Evolutionary conservation across 2,329 filamentous ascomycete species (phyloP).

Genomic region (Apiospora malaysiana): DNA sequence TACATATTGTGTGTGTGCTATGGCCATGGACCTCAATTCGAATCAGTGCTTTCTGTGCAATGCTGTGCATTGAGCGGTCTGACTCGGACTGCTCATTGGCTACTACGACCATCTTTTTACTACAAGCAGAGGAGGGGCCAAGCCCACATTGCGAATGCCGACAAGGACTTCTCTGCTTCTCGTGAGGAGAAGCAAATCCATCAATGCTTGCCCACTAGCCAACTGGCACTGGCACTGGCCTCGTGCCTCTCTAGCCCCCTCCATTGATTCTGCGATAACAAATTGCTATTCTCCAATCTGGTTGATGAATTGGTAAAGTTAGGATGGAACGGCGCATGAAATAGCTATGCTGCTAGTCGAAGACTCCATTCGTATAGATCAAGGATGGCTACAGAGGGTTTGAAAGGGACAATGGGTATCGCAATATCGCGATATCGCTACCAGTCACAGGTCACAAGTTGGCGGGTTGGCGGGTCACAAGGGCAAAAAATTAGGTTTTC

Average conservation of each 20-base stretch:
- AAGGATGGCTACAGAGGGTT: too few species aligned
- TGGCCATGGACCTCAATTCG: not conserved
- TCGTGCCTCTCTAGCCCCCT: not conserved
- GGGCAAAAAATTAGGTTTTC: not conserved
- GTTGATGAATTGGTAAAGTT: too few species aligned
- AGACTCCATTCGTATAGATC: too few species aligned
- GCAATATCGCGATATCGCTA: too few species aligned
- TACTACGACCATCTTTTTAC: not conserved
- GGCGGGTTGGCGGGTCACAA: too few species aligned
- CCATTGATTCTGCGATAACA: not conserved
- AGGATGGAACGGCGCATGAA: too few species aligned
- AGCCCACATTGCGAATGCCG: conserved; percentile 6
- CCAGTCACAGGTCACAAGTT: too few species aligned
- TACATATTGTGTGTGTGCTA: not conserved
- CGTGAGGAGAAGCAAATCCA: not conserved
- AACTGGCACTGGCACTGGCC: not conserved
- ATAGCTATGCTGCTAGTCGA: too few species aligned
- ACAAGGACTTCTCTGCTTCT: not conserved
- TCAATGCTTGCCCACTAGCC: conserved; percentile 3
- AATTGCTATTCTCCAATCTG: not conserved
- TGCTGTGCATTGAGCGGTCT: conserved; percentile 6
- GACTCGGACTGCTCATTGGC: not conserved
- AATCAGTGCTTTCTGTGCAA: not conserved
- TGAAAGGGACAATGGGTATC: too few species aligned
- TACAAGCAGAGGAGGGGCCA: not conserved